A percentile compares a stretch with the other conserved stretches of the same genome.
Evolutionary conservation across 176 grass and related monocot species (phyloP).

Genomic region (Hyparrhenia diplandra): DNA sequence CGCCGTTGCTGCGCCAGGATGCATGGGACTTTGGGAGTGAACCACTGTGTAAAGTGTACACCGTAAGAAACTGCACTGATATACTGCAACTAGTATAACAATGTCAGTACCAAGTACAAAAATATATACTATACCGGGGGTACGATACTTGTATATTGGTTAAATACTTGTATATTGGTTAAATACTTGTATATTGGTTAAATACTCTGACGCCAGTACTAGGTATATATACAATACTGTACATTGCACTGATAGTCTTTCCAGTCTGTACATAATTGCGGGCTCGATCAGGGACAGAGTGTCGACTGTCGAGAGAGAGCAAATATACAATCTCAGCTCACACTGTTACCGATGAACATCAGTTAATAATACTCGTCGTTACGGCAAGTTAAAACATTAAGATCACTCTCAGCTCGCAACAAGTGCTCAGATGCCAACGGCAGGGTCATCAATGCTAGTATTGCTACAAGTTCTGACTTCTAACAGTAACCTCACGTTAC

Average conservation of each 20-base stretch:
- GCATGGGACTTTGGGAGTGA: background rate
- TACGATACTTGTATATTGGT: too few relatives aligned
- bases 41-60: too few relatives aligned
- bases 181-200: background rate
- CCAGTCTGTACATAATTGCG: background rate
- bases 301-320: background rate
- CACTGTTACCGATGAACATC: background rate
- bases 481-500: background rate
- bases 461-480: background rate
- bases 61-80: too few relatives aligned
- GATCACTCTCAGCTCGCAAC: background rate
- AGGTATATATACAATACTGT: too few relatives aligned
- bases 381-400: background rate
- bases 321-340: background rate
- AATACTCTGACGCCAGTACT: background rate
- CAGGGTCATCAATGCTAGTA: slow-evolving; percentile 22
- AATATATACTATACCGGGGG: too few relatives aligned
- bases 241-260: background rate
- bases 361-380: background rate
- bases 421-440: slow-evolving; percentile 11
- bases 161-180: too few relatives aligned
- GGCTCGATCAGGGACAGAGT: background rate
- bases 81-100: too few relatives aligned
- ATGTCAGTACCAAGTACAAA: too few relatives aligned
- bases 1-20: background rate